Percentiles rank a stretch among this genome's conserved stretches.
Conservation (phyloP, 371 early-diverging fungal species). For the Capillidium heterosporum region DNA sequence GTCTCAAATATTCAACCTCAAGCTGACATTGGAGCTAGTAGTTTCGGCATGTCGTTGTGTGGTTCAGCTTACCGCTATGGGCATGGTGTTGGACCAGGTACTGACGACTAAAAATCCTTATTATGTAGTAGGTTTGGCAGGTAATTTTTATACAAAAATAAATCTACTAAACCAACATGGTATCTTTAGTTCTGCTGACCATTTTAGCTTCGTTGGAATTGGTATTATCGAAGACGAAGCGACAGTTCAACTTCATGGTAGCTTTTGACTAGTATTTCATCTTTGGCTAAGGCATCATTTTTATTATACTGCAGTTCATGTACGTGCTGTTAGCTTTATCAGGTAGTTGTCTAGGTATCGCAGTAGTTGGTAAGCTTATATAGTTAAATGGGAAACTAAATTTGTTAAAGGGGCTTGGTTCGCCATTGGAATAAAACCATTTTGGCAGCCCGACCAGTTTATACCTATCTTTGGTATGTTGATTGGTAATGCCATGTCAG, state of each 20-base stretch:
- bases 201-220: constrained; percentile 10
- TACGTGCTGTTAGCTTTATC: constrained; percentile 6
- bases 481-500: constrained; percentile 68
- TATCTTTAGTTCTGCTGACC: constrained; percentile 1
- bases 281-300: neutral
- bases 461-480: constrained; percentile 81
- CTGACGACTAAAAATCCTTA: constrained; percentile 9
- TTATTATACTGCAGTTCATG: constrained; percentile 4
- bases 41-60: constrained; percentile 35
- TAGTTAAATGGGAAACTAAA: neutral
- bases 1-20: neutral
- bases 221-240: constrained; percentile 8
- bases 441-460: constrained; percentile 58
- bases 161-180: neutral
- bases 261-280: neutral
- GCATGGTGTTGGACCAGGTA: constrained; percentile 10
- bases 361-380: constrained; percentile 7
- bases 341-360: constrained; percentile 7
- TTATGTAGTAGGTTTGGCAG: constrained; percentile 7
- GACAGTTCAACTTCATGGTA: constrained; percentile 10
- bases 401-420: neutral
- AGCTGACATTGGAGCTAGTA: constrained; percentile 15
- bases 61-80: constrained; percentile 40
- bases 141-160: constrained; percentile 1
- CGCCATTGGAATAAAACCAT: constrained; percentile 19